Conservation (phyloP, 768 basidiomycete genomes). For the Mycena olivaceomarginata region DNA sequence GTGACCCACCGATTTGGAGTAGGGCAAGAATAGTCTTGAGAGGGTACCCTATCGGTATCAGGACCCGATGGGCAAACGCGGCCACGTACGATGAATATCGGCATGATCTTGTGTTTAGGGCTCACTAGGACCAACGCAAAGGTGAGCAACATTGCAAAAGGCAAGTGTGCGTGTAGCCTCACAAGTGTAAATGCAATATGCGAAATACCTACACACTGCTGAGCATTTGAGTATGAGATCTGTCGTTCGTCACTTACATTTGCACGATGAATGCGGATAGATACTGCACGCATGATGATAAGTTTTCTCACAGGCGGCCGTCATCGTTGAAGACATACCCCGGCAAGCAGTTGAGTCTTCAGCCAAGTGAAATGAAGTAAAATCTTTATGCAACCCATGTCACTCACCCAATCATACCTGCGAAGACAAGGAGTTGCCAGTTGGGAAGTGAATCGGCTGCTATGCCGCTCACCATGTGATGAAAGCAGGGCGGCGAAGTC, state of each 20-base stretch:
- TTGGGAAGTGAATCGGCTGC: not conserved
- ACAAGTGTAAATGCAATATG: constrained; percentile 42
- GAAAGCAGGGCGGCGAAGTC: constrained; percentile 29
- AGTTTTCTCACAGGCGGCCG: not conserved
- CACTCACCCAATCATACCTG: constrained; percentile 2
- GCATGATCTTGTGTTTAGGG: constrained; percentile 40
- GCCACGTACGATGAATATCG: constrained; percentile 41
- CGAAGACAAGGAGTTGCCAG: not conserved
- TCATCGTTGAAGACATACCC: not conserved
- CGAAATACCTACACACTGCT: constrained; percentile 44
- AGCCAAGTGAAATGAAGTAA: not conserved
- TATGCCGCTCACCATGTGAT: constrained; percentile 40
- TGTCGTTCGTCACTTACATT: constrained; percentile 33
- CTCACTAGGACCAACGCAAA: constrained; percentile 32
- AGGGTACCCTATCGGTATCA: not conserved
- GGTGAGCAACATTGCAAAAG: not conserved
- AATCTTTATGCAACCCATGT: not conserved
- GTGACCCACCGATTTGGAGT: constrained; percentile 25
- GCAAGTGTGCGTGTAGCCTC: not conserved
- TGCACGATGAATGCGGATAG: constrained; percentile 47
- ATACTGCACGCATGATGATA: constrained; percentile 27
- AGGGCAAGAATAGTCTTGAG: constrained; percentile 1
- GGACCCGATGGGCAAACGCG: not conserved
- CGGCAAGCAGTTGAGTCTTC: constrained; percentile 9
- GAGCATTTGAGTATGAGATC: not conserved